Base-by-base conservation (phyloP, 192 early-diverging fungal genomes). In the Coemansia sp. region DNA sequence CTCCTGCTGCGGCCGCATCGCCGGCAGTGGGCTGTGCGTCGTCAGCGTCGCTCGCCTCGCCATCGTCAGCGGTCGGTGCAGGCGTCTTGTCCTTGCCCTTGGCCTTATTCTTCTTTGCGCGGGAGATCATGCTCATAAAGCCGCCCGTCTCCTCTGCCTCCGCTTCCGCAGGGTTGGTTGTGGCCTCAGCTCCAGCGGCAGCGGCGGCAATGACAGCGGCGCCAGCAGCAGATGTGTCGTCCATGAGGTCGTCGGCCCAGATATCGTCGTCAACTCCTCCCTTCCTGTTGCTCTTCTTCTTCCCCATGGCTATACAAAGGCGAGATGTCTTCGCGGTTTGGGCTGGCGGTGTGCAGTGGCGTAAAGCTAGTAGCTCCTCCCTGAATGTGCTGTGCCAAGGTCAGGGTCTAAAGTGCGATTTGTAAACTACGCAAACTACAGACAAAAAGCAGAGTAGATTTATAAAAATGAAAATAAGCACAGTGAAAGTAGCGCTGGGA, bases 111-210 rank as follows among this genome's bases (percentile, higher is more conserved):
- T 74, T 74, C 40, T 66, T 74, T 4, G 72, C 38, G 14, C n/a
- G 83, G 56, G 17, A 63, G 56, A 15, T 69, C 61, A 37, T 2
- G 74, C 67, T 45, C 68, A 76, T 25, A 60, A 70, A 27, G 37
- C 45, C 12, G 35, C 56, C 19, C 43, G 24, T 10, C 25, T 40
- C 29, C 49, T 38, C 65, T 62, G 68, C 19, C 12, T n/a, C n/a
- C n/a, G n/a, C n/a, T n/a, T 27, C 73, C 61, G 67, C 62, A 71
- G 75, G 59, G 59, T 66, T 60, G 57, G 60, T 61, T 77, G 37
- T 27, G 22, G 59, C 65, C 22, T 35, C 65, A 12, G 22, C 62
- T 4, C 62, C 67, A 29, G 25, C 45, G 40, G 42, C 62, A 11
- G 39, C 60, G 20, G 47, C 53, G 6, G 51, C 62, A 19, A 24